Percentiles rank a stretch among this genome's conserved stretches.
phyloP scores from a whole-genome alignment of 768 basidiomycete species.

The Russula earlei region DNA sequence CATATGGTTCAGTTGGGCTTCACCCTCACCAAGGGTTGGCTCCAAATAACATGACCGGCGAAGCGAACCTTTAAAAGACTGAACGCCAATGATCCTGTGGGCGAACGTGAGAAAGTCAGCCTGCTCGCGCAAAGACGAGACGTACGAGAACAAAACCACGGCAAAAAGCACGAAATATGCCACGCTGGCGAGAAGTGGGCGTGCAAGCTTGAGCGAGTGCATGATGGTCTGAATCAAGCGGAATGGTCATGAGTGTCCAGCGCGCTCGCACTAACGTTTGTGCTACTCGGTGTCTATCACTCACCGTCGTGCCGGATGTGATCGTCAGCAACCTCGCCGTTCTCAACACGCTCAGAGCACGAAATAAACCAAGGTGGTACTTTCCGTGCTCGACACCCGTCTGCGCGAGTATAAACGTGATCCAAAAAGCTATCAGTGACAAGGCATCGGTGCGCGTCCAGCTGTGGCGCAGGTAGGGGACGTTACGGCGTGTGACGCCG shows the following conservation, averaged over 20 bases:
- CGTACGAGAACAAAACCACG: constrained; percentile 78
- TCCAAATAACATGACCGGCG: constrained; percentile 51
- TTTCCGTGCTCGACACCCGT: constrained; percentile 54
- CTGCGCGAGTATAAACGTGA: constrained; percentile 63
- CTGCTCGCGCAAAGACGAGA: constrained; percentile 7
- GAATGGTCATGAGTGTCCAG: neutral
- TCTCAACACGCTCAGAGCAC: constrained; percentile 80
- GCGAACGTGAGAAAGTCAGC: neutral
- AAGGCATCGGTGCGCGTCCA: constrained; percentile 89
- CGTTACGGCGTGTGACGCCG: constrained; percentile 50
- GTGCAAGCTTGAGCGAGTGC: constrained; percentile 82
- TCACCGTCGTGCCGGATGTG: constrained; percentile 84
- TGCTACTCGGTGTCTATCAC: constrained; percentile 22
- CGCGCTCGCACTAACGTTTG: too few relatives aligned
- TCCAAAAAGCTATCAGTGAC: constrained; percentile 83
- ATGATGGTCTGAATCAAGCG: constrained; percentile 57
- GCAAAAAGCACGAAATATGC: constrained; percentile 90
- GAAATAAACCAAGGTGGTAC: constrained; percentile 77
- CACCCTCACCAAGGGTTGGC: constrained; percentile 44
- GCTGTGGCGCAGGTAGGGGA: constrained; percentile 86
- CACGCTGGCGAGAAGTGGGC: constrained; percentile 82
- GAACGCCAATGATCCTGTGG: constrained; percentile 80
- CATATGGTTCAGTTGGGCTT: constrained; percentile 40
- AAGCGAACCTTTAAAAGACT: constrained; percentile 83
- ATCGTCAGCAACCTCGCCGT: constrained; percentile 76